Evolutionary conservation across 257 asterid genomes (phyloP).

Genomic region (Agastache rugosa): DNA sequence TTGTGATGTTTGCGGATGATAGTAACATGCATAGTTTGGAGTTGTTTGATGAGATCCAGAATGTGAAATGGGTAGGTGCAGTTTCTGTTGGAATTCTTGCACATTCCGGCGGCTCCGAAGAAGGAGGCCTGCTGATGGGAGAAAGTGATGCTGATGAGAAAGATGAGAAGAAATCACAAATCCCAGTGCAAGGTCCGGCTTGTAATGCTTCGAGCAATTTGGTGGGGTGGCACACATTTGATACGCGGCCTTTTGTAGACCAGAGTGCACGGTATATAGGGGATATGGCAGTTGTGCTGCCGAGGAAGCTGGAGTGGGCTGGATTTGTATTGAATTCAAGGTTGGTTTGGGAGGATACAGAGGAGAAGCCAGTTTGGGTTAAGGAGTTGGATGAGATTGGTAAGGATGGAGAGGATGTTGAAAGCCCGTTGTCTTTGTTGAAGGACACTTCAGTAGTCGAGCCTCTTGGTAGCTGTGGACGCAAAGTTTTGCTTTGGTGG

Average conservation of each 20-base stretch:
- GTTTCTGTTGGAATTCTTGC: constrained; percentile 88
- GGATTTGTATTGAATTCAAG: constrained; percentile 88
- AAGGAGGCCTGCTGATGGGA: constrained; percentile 42
- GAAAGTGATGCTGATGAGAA: constrained; percentile 52
- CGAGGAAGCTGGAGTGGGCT: constrained; percentile 94
- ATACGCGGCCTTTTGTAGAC: constrained; percentile 51
- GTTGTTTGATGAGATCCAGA: constrained; percentile 93
- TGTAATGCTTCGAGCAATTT: constrained; percentile 81
- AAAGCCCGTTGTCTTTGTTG: constrained; percentile 73
- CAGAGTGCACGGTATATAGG: constrained; percentile 82
- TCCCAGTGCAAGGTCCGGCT: constrained; percentile 95
- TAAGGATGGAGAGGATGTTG: constrained; percentile 58
- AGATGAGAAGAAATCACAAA: constrained; percentile 54
- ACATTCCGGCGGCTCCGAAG: constrained; percentile 64
- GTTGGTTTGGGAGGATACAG: constrained; percentile 76
- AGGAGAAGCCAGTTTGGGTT: constrained; percentile 80
- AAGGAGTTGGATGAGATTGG: constrained; percentile 68
- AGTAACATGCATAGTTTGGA: constrained; percentile 96
- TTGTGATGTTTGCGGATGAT: constrained; percentile 93
- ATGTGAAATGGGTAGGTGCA: constrained; percentile 88
- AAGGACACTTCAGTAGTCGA: constrained; percentile 78
- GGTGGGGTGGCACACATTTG: constrained; percentile 88
- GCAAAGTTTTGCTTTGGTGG: constrained; percentile 92
- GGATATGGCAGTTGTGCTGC: constrained; percentile 83
- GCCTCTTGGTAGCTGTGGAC: constrained; percentile 97